phyloP scores from a whole-genome alignment of 2,329 filamentous ascomycete species.

The Fusarium ramigenum region DNA sequence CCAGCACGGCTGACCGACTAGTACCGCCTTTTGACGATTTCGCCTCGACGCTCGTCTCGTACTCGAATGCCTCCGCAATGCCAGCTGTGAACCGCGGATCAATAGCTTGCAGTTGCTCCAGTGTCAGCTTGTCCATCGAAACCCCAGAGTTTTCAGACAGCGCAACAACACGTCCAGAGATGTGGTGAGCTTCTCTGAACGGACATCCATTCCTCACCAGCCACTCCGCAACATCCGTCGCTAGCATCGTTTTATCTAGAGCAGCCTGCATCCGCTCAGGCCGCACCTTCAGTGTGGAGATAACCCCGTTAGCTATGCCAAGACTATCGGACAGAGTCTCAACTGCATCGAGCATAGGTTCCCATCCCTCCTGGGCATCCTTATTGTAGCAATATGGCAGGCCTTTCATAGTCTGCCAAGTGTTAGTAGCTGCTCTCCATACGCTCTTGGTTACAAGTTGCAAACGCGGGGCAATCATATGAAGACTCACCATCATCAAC shows the following conservation, averaged over 20 bases:
- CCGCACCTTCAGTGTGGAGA: not conserved
- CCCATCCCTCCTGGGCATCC: not conserved
- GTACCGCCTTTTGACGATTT: not conserved
- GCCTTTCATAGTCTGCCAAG: not conserved
- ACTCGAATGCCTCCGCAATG: not conserved
- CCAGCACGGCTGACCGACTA: not conserved
- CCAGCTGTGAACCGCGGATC: not conserved
- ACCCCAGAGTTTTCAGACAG: not conserved
- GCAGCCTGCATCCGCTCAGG: not conserved
- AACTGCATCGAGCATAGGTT: not conserved
- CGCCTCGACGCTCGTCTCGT: not conserved
- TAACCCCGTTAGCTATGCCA: not conserved
- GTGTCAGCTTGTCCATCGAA: not conserved
- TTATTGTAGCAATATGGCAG: not conserved
- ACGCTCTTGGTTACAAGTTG: not conserved
- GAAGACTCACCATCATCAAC: not conserved
- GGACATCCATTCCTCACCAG: not conserved
- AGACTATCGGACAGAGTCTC: not conserved
- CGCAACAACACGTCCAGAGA: not conserved
- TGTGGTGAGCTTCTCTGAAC: not conserved
- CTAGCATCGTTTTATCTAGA: not conserved
- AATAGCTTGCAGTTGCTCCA: not conserved
- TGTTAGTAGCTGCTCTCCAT: not conserved
- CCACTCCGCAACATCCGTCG: not conserved
- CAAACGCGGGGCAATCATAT: not conserved